Base-by-base conservation (phyloP, 768 basidiomycete genomes). In the Rossbeevera mucosa region DNA sequence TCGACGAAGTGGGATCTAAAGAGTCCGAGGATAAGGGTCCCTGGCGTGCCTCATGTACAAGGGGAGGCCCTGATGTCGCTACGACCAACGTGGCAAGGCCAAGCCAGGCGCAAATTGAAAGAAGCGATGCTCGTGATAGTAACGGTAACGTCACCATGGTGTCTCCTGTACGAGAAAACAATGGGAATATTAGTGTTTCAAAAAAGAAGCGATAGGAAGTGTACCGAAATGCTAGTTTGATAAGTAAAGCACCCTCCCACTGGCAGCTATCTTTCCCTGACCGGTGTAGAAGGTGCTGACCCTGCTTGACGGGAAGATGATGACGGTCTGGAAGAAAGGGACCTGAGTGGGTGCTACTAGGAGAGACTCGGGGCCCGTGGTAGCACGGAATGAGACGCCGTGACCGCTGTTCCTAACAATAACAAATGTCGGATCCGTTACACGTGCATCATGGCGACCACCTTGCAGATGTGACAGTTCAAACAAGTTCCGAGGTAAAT, bases 31-130 rank as follows among this genome's bases (percentile, higher is more conserved):
- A 42, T 31, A 52, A 36, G 47, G 57, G 55, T 24, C 51, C 66
- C 46, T 66, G 64, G 4, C 59, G 64, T 16, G 57, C 56, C 64
- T 63, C 59, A 30, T 57, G 61, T 50, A 44, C 8, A 4, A 6
- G 56, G 49, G 54, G 42, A 55, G 50, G 55, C 20, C 8, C 33
- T 36, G n/a, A 30, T n/a, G 55, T 52, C 43, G 64, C 61, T 48
- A 50, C 51, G 28, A 43, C 41, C 26, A 56, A 54, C 46, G 62
- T 45, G 50, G 43, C 30, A 7, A 57, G 29, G 7, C 16, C 12
- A 40, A 57, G 41, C 22, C 52, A 66, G 36, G 45, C 41, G 30
- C 45, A 48, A 21, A 48, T 7, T 25, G 48, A 24, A 36, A 54
- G n/a, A 24, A 52, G 38, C 22, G 30, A 44, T 21, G 41, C 52